These are phyloP conservation scores for Pneumocystis jirovecii DNA, from an alignment of 1,139 yeast species.

Conservation along the genomic window DNA sequence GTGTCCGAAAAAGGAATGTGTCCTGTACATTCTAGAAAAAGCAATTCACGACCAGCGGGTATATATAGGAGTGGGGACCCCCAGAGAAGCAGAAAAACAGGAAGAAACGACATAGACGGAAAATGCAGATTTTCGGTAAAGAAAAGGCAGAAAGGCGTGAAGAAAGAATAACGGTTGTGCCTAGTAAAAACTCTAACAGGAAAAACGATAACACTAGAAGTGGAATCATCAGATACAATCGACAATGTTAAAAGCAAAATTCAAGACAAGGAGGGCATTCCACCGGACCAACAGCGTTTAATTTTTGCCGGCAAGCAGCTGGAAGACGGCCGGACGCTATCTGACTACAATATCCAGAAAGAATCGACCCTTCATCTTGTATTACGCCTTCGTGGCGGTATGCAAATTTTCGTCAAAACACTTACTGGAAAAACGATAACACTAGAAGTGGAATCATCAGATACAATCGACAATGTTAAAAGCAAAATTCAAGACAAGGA, in stretches of 20 bases:
- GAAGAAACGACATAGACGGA: too few relatives aligned
- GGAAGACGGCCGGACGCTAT: too few relatives aligned
- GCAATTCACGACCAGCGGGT: too few relatives aligned
- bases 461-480: constrained; percentile 81
- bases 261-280: constrained; percentile 84
- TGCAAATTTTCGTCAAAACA: too few relatives aligned
- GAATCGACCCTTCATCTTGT: too few relatives aligned
- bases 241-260: constrained; percentile 82
- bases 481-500: constrained; percentile 82
- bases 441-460: constrained; percentile 76
- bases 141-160: not conserved
- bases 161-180: not conserved
- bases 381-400: too few relatives aligned
- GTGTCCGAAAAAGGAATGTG: too few relatives aligned
- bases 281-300: constrained; percentile 89
- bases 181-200: constrained; percentile 67
- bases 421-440: constrained; percentile 79
- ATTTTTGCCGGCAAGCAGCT: constrained; percentile 92
- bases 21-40: too few relatives aligned
- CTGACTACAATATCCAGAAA: too few relatives aligned
- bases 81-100: too few relatives aligned
- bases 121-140: not conserved
- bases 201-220: constrained; percentile 76
- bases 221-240: constrained; percentile 78
- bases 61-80: too few relatives aligned